Evolutionary conservation across 495 filamentous ascomycete genomes (phyloP), one percentile per base, ranked within the genome.

Genomic region (Venustampulla echinocandica): DNA sequence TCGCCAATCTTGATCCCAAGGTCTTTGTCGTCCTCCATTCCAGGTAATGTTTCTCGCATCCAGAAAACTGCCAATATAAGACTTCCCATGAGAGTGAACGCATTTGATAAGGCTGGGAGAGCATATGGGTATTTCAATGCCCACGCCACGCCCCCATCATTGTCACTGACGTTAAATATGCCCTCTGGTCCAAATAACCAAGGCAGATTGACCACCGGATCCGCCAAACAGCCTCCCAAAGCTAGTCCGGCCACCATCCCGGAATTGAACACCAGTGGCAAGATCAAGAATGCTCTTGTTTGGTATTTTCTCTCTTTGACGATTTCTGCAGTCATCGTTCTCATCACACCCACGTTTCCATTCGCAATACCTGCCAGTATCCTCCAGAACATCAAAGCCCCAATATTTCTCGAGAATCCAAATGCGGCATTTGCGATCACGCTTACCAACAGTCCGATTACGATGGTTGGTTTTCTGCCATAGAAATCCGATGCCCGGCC

Each of bases 201-300:
- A 0, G 85, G 80, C 49, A 81, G 74, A 28, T 69, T 81, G 2
- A 67, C 68, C 1, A 77, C 71, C 0, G 86, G 86, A 58, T 92
- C 84, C 4, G 85, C 82, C 40, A 90, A 62, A 21, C 79, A 61
- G 10, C 86, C 86, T 14, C 54, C 54, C 9, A 57, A 23, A 1
- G 49, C 49, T 2, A 57, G 35, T n/a, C 54, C 54, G 32, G 82
- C 68, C 42, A 90, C 82, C 19, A 87, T 80, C 0, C 85, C 85
- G 15, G 74, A 59, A 46, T 88, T 90, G 54, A 86, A 89, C 22
- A 80, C 81, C 69, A 90, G 78, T 0, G 87, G 87, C 38, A 93
- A 55, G n/a, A 92, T 65, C 32, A 89, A 59, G 49, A 90, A 90
- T 0, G 86, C 85, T 19, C 84, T 71, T 13, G 75, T 77, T 67